A percentile compares a stretch with the other conserved stretches of the same genome.
Conservation (phyloP, 805 yeast species). For the Metschnikowia peoriensis region DNA sequence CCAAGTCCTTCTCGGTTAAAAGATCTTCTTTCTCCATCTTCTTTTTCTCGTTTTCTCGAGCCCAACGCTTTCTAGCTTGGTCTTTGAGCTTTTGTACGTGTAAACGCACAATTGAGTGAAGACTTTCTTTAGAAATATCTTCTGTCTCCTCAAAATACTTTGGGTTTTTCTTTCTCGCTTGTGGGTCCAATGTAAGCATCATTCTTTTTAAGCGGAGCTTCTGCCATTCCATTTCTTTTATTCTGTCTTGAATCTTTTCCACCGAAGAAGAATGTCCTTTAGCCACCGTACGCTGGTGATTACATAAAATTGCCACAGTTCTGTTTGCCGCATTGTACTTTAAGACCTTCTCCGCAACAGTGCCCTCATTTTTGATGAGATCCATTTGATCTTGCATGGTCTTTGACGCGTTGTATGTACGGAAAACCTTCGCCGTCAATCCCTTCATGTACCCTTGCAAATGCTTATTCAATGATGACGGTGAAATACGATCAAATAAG, state of each 20-base stretch:
- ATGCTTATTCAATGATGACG: constrained; percentile 77
- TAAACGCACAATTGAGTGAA: constrained; percentile 53
- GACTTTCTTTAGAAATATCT: constrained; percentile 65
- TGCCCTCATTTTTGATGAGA: constrained; percentile 79
- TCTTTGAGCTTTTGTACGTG: constrained; percentile 66
- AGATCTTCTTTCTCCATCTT: constrained; percentile 54
- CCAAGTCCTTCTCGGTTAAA: constrained; percentile 54
- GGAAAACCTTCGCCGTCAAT: constrained; percentile 92
- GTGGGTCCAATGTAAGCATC: constrained; percentile 63
- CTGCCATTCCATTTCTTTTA: constrained; percentile 83
- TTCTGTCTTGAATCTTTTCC: constrained; percentile 70
- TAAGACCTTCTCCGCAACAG: constrained; percentile 83
- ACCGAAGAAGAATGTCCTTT: constrained; percentile 82
- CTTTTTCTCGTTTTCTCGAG: constrained; percentile 74
- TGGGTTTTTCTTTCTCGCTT: constrained; percentile 48
- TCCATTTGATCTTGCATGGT: constrained; percentile 96
- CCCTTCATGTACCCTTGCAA: constrained; percentile 91
- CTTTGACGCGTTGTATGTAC: constrained; percentile 94
- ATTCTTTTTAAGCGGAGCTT: constrained; percentile 70
- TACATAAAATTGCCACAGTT: constrained; percentile 92
- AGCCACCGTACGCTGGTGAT: constrained; percentile 91
- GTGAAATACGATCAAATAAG: constrained; percentile 86
- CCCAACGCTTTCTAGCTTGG: constrained; percentile 60
- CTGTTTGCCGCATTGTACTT: constrained; percentile 93
- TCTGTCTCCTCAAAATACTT: constrained; percentile 66